Evolutionary conservation across 2,329 filamentous ascomycete species (phyloP).

Genomic region (Emergomyces africanus): DNA sequence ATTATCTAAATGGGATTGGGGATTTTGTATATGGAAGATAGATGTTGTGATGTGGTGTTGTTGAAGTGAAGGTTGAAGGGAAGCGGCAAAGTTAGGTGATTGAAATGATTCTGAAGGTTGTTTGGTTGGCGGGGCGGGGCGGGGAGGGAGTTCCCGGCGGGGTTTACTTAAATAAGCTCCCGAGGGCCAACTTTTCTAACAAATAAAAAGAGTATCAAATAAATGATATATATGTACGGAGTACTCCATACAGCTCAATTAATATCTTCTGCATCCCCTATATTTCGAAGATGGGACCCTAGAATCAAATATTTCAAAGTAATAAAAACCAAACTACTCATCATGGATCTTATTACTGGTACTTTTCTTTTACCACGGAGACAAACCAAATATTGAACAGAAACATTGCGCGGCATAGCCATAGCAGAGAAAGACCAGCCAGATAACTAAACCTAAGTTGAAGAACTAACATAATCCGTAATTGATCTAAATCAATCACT

Average conservation of each 20-base stretch:
- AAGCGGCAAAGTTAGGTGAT: too few species aligned
- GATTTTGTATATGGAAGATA: neutral
- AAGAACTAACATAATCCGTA: neutral
- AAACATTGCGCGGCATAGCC: neutral
- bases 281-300: neutral
- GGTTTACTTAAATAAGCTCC: too few species aligned
- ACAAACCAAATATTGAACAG: neutral
- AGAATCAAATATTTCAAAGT: neutral
- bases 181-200: neutral
- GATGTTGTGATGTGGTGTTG: neutral
- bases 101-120: too few species aligned
- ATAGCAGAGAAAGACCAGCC: neutral
- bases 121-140: too few species aligned
- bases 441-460: neutral
- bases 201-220: neutral
- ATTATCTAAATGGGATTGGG: constrained; percentile 23
- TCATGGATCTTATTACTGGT: neutral
- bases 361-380: neutral
- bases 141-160: too few species aligned
- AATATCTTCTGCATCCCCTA: neutral
- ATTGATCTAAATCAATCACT: neutral
- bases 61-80: neutral
- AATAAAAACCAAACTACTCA: too few species aligned
- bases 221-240: too few species aligned
- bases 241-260: neutral